Evolutionary conservation across 306 rosid genomes (phyloP), one percentile per base, ranked within the genome.

Genomic region (Fagus crenata): DNA sequence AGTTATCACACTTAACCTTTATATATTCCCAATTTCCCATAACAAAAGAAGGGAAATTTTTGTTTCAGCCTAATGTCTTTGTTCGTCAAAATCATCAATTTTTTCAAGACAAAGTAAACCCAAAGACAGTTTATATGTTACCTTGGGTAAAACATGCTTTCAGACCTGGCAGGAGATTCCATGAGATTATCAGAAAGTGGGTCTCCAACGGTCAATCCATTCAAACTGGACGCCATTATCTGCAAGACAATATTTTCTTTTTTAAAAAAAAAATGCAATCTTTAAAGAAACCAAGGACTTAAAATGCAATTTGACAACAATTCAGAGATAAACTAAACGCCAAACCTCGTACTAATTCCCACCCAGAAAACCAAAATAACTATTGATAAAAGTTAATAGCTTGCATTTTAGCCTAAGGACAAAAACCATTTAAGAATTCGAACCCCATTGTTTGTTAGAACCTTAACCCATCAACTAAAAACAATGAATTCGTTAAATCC

Each of bases 151-250:
- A 87, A 87, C 86, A 86, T 75, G 83, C 87, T 85, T 58, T 95
- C 99, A 41, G 97, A 95, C 86, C 97, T 88, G 46, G 93, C 97
- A 1, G 97, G 97, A 87, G 97, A 95, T 58, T 95, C 99, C 99
- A 95, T 84, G 35, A 92, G 92, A 86, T 88, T 95, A 69, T 90
- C 99, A 60, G 97, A 78, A 68, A 95, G 92, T 54, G 97, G 90
- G 53, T 95, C 99, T 76, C 92, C 99, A 71, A 95, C 99, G 18
- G 97, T 95, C 86, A 92, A 85, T 63, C 99, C 99, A 55, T 95
- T 95, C 86, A 95, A 89, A 87, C 99, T 95, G 56, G 99, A 90
- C 42, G 99, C 99, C 99, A 95, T 92, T 80, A 95, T 92, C 99
- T 95, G 87, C 54, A 55, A 6, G 32, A 46, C 4, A 46, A 2